phyloP scores from a whole-genome alignment of 2,329 filamentous ascomycete genomes.

The Beauveria brongniartii region DNA sequence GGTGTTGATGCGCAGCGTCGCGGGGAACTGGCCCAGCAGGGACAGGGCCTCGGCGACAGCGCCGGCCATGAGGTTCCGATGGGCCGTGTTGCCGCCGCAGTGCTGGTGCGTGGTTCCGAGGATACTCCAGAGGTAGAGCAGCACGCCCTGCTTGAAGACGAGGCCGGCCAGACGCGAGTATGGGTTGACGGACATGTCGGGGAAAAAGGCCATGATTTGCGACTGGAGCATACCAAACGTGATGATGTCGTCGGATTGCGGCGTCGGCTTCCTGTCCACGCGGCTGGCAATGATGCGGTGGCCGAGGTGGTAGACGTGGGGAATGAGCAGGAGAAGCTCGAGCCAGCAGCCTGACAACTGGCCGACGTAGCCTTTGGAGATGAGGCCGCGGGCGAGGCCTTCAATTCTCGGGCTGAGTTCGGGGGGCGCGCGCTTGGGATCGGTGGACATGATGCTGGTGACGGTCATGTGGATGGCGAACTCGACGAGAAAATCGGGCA shows the following conservation, averaged over 20 bases:
- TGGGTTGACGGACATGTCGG: constrained; percentile 24
- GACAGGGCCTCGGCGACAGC: constrained; percentile 24
- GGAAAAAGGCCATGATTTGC: constrained; percentile 32
- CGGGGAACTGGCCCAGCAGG: constrained; percentile 24
- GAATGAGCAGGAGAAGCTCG: constrained; percentile 28
- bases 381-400: constrained; percentile 21
- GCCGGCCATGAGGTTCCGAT: constrained; percentile 19
- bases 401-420: constrained; percentile 25
- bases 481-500: constrained; percentile 38
- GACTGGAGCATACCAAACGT: constrained; percentile 35
- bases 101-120: constrained; percentile 21
- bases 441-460: constrained; percentile 38
- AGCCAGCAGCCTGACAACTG: constrained; percentile 33
- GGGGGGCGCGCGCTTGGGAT: constrained; percentile 22
- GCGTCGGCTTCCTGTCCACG: constrained; percentile 13
- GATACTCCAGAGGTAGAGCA: constrained; percentile 34
- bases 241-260: constrained; percentile 33
- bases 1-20: constrained; percentile 28
- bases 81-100: constrained; percentile 15
- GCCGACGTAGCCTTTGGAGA: constrained; percentile 26
- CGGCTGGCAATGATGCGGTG: constrained; percentile 28
- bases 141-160: constrained; percentile 36
- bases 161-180: constrained; percentile 32
- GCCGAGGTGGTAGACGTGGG: constrained; percentile 34
- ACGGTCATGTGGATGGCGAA: constrained; percentile 40